Evolutionary conservation across 768 basidiomycete species (phyloP), one percentile per base, ranked within the genome.

Genomic region (Auricularia cornea): DNA sequence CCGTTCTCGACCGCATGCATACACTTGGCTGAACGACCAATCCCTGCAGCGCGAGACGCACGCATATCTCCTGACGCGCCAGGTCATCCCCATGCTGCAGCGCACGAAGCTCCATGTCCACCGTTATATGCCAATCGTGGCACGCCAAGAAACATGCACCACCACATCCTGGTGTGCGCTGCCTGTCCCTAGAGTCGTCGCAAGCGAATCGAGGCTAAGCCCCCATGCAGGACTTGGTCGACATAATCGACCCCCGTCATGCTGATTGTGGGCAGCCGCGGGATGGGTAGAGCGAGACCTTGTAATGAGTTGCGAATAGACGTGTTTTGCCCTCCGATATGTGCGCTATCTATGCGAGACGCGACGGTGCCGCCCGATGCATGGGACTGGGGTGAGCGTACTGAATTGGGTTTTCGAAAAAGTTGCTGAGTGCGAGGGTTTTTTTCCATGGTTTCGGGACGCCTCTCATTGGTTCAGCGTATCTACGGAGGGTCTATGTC

Each of bases 191-290:
- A 14, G 28, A n/a, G 30, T 52, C n/a, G 51, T 20, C n/a, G 8
- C 20, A 8, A n/a, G 12, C 20, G n/a, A 35, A 30, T 20, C 29
- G 41, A 10, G 41, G 16, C 44, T 38, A 18, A 54, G 41, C 26
- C 29, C 44, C 29, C 57, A 26, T 51, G 33, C 61, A 84, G 90
- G n/a, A 95, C 69, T 83, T 98, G 60, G 87, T 96, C 29, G 95
- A 98, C 69, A 83, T 90, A 70, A 78, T 86, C 40, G 87, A 93
- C 63, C 95, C n/a, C 95, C 1, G 85, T 84, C 8, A 94, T 97
- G 91, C 79, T 94, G 33, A 96, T 98, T 61, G 95, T 97, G 11
- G 95, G 95, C 3, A 95, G 92, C n/a, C 86, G 95, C 59, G 95
- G 95, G 64, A 66, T 95, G 20, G 84, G 91, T n/a, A n/a, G n/a